Percentiles rank a stretch among this genome's conserved stretches.
Conservation (phyloP, 805 yeast species). For the Barnettozyma populi region DNA sequence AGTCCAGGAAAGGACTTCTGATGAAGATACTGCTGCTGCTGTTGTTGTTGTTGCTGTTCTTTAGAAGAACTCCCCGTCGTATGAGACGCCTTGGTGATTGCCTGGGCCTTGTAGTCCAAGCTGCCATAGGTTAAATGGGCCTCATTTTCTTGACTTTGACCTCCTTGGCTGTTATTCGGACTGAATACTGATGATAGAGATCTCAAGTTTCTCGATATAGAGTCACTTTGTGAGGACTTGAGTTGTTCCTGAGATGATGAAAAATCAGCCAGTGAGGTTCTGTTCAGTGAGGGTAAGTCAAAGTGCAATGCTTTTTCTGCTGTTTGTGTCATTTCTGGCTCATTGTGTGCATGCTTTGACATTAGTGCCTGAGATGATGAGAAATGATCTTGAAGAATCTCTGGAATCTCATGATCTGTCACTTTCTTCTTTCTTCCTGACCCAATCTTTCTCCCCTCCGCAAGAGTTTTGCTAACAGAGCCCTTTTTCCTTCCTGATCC, state of each 20-base stretch:
- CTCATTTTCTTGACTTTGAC: background rate
- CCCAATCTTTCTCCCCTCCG: constrained; percentile 24
- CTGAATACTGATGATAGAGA: background rate
- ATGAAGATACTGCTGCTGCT: background rate
- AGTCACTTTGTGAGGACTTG: background rate
- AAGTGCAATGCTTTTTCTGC: background rate
- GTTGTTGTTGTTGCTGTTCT: background rate
- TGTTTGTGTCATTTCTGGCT: background rate
- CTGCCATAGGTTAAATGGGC: background rate
- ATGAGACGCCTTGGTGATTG: background rate
- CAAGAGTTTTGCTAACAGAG: constrained; percentile 20
- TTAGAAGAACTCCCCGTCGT: background rate
- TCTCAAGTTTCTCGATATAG: background rate
- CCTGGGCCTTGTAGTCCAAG: background rate
- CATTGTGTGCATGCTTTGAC: background rate
- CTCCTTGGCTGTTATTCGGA: background rate
- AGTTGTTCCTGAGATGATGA: background rate
- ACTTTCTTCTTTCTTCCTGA: constrained; percentile 22
- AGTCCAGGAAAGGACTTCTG: constrained; percentile 2
- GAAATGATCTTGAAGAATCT: background rate
- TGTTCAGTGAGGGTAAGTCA: background rate
- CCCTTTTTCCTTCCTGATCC: constrained; percentile 27
- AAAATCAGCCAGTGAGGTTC: background rate
- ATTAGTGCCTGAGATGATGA: background rate
- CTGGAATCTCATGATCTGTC: background rate